phyloP scores from a whole-genome alignment of 2,329 filamentous ascomycete species.

The Fusarium tricinctum region DNA sequence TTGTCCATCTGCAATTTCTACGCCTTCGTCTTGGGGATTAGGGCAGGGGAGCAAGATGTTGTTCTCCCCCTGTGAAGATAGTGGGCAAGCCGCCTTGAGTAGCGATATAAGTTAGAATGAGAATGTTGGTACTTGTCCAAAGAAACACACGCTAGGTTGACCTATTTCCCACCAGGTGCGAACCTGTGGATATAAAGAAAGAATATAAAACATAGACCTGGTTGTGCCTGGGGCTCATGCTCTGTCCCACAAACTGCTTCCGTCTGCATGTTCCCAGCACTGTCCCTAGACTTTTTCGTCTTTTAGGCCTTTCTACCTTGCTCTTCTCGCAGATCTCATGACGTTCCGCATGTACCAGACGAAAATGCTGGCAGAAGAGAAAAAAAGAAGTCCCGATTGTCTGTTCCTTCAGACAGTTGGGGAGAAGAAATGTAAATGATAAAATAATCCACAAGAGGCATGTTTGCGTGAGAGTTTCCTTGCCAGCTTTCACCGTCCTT shows the following conservation, averaged over 20 bases:
- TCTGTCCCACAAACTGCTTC: constrained; percentile 27
- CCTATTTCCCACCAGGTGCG: constrained; percentile 18
- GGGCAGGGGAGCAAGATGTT: constrained; percentile 5
- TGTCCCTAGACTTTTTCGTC: constrained; percentile 13
- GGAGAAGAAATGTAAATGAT: constrained; percentile 14
- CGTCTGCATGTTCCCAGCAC: constrained; percentile 12
- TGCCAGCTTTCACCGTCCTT: constrained; percentile 4
- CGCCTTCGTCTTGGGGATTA: constrained; percentile 16
- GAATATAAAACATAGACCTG: constrained; percentile 28
- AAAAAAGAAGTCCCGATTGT: constrained; percentile 1
- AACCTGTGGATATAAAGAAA: constrained; percentile 32
- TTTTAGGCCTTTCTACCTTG: constrained; percentile 18
- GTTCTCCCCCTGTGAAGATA: not conserved
- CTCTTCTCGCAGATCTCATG: constrained; percentile 10
- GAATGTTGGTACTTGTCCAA: constrained; percentile 9
- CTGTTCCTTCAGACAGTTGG: constrained; percentile 9
- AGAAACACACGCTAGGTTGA: constrained; percentile 30
- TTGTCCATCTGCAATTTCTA: constrained; percentile 38
- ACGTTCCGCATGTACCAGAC: constrained; percentile 15
- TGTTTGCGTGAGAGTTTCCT: constrained; percentile 15
- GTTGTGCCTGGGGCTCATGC: constrained; percentile 7
- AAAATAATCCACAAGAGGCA: constrained; percentile 15
- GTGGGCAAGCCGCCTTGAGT: not conserved
- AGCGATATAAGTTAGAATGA: not conserved
- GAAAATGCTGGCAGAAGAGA: constrained; percentile 4